Percentiles rank a stretch among this genome's conserved stretches.
phyloP scores from a whole-genome alignment of 208 protist species.

The Leishmania braziliensis region DNA sequence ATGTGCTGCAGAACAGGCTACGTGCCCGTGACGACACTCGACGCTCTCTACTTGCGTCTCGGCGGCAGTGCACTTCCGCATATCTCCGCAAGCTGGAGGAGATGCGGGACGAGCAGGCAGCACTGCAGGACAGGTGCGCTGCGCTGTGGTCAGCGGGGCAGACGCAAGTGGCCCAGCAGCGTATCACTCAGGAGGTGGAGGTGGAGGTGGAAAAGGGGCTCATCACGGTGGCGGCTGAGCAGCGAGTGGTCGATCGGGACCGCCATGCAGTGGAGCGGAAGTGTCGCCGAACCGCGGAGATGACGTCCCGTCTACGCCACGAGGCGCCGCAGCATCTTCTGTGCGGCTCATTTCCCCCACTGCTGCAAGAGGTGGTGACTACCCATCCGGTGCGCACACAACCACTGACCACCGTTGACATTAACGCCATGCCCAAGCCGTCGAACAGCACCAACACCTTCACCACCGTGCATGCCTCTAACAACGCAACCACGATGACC shows the following conservation, averaged over 20 bases:
- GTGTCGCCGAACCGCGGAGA: conserved; percentile 15
- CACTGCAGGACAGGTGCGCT: conserved; percentile 10
- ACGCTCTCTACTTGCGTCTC: conserved; percentile 14
- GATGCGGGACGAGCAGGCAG: conserved; percentile 19
- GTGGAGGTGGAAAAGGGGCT: conserved; percentile 17
- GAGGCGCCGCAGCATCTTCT: conserved; percentile 19
- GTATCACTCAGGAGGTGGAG: conserved; percentile 14
- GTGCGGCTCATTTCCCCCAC: not conserved
- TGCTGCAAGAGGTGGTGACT: not conserved
- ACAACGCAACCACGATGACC: conserved; percentile 1
- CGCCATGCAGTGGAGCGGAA: conserved; percentile 13
- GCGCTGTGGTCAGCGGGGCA: conserved; percentile 17
- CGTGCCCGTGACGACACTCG: conserved; percentile 27
- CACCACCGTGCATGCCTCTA: conserved; percentile 18
- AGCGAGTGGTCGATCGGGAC: conserved; percentile 23
- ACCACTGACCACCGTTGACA: not conserved
- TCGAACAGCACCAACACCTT: conserved; percentile 6
- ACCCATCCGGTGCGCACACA: conserved; percentile 4
- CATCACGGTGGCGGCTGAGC: conserved; percentile 11
- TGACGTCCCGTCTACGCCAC: conserved; percentile 2
- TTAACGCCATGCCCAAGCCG: not conserved
- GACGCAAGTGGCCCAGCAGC: conserved; percentile 17
- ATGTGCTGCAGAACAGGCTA: conserved; percentile 37
- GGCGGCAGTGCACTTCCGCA: conserved; percentile 32
- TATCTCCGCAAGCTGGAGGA: conserved; percentile 33